Conservation (phyloP, 2,329 filamentous ascomycete genomes). For the Calonectria pauciramosa region DNA sequence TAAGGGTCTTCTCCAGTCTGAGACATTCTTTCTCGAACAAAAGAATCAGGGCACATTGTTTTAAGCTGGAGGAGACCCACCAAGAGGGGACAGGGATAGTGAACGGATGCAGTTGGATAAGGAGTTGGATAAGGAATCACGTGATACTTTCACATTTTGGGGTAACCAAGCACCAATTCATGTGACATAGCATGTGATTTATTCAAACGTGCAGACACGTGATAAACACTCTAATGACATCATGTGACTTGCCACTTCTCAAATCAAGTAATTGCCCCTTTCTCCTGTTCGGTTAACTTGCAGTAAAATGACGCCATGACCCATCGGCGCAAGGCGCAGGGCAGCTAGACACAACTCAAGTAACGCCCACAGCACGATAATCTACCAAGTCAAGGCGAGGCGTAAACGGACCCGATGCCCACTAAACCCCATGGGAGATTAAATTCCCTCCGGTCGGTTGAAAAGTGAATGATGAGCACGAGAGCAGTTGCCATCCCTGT, state of each 20-base stretch:
- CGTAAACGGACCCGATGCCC: constrained; percentile 1
- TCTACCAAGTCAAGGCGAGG: constrained; percentile 2
- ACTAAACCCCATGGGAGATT: constrained; percentile 16
- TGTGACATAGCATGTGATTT: neutral
- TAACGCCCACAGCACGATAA: constrained; percentile 3
- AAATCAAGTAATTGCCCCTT: neutral
- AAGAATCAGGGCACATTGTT: neutral
- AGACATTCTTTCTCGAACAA: neutral
- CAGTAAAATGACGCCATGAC: constrained; percentile 20
- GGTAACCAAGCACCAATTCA: neutral
- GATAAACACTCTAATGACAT: neutral
- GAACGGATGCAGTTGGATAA: neutral
- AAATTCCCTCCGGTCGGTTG: neutral
- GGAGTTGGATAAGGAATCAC: neutral
- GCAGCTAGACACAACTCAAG: constrained; percentile 1
- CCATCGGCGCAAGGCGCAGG: neutral
- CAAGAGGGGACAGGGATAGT: neutral
- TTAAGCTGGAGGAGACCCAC: neutral
- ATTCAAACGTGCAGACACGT: neutral
- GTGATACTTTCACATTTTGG: neutral
- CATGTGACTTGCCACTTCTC: neutral
- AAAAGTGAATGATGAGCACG: constrained; percentile 14
- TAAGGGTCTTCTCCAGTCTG: neutral
- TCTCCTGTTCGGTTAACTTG: neutral
- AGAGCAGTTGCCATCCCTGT: constrained; percentile 24